Evolutionary conservation across 441 rosid genomes (phyloP), one percentile per base, ranked within the genome.

Genomic region (Mallotus japonicus): DNA sequence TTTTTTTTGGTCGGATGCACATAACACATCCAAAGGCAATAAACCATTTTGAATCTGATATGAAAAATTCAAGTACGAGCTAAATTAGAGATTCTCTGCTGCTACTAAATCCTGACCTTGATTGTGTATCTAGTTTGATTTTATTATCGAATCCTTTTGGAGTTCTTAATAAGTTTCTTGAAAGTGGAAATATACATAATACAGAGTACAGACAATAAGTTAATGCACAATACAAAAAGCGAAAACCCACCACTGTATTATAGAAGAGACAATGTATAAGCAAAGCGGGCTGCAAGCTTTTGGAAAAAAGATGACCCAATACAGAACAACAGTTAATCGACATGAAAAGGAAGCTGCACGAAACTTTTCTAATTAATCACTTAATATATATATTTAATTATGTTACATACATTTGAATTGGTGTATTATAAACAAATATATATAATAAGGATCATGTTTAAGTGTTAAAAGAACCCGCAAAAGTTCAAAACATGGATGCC

Each of bases 391-490:
- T 9, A 11, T 22, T 11, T n/a, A 8, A 20, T 8, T 37, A 20
- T 15, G 22, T 58, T 70, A 49, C 67, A 62, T 62, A 72, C 62
- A 1, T 28, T 28, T 28, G 32, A 72, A 42, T 64, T 15, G 62
- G 69, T 55, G 44, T 28, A 28, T 28, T 72, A 40, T 15, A 63
- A 57, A 57, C 13, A 19, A 20, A 20, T 46, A 50, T 28, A 9
- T 6, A 28, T 28, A 28, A 28, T 28, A 28, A 28, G 34, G 55
- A 46, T 65, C 42, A 7, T 65, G 4, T 28, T 28, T 0, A 65
- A 65, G 69, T 17, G 47, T 28, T 1, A 53, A 46, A 73, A 1
- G 64, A 58, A 65, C 62, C 70, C n/a, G 44, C 65, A 64, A 73
- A 50, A 13, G 73, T 75, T 63, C 70, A 69, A 60, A 56, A n/a